Base-by-base conservation (phyloP, 2,329 filamentous ascomycete genomes). In the Aspergillus aculeatinus region DNA sequence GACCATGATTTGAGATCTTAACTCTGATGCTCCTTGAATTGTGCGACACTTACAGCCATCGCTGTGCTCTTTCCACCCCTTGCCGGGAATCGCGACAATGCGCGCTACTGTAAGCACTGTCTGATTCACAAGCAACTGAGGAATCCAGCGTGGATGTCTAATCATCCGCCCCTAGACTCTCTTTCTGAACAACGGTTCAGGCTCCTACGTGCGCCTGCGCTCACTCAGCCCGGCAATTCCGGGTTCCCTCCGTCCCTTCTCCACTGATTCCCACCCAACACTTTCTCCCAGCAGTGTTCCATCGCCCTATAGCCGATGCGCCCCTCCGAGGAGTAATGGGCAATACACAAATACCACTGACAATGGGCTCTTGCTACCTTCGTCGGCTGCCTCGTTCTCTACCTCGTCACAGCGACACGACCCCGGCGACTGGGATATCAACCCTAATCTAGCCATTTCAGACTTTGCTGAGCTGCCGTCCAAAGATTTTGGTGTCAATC, bases 401-500 rank as follows among this genome's bases (percentile, higher is more conserved):
- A 73, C 74, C 14, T 70, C 72, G 16, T 57, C 71, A 16, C 61
- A 66, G 39, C 57, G 67, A 16, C 65, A 65, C 14, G 67, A 82
- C 10, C 70, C 79, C 16, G 55, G 60, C n/a, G 86, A 88, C 69
- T 94, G 90, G 91, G 90, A 95, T 70, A 87, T 91, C 58, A 86
- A 90, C 65, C 85, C 87, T 14, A 84, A 91, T 65, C 85, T 87
- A 62, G 82, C 86, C 63, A 90, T 93, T 68, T 86, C 86, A 52
- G 84, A 86, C 63, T 94, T 94, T 78, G 87, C 87, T 31, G 84
- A 94, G 71, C 82, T 95, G 23, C 91, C 91, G 2, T 88, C 89
- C 66, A 84, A 85, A 63, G 88, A 90, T 68, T 98, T 98, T 68
- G 95, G 95, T 16, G 88, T 93, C 68, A 99, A 99, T 69, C 95